phyloP scores from a whole-genome alignment of 306 rosid species.

The Malus sylvestris region DNA sequence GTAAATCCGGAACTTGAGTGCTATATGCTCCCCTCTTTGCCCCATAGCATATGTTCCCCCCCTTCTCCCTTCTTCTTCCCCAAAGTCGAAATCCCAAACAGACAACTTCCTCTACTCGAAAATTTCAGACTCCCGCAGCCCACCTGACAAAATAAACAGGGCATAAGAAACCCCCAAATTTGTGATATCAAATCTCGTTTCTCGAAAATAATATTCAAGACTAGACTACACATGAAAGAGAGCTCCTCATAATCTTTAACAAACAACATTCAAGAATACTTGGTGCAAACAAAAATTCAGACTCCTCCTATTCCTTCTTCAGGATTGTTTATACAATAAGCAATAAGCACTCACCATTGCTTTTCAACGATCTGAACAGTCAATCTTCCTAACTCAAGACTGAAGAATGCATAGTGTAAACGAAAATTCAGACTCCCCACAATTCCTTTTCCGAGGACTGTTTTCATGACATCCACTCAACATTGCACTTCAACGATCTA shows the following conservation, averaged over 20 bases:
- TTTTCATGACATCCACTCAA: too few species aligned
- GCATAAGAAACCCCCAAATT: background rate
- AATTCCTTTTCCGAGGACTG: background rate
- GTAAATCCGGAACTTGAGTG: constrained; percentile 62
- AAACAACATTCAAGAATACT: background rate
- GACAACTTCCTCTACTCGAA: constrained; percentile 21
- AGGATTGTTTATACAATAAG: too few species aligned
- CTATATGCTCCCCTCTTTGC: constrained; percentile 38
- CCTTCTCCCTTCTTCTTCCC: constrained; percentile 12
- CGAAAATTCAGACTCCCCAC: background rate
- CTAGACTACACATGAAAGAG: background rate
- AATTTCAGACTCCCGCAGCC: constrained; percentile 22
- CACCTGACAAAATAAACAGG: constrained; percentile 27
- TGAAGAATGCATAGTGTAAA: background rate
- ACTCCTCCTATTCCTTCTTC: too few species aligned
- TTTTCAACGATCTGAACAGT: too few species aligned
- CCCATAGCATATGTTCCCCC: constrained; percentile 33
- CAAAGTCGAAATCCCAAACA: constrained; percentile 28
- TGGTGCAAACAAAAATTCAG: too few species aligned
- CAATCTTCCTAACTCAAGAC: too few species aligned
- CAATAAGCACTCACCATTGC: too few species aligned
- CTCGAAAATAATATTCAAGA: background rate
- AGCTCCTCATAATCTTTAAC: background rate
- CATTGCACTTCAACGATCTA: too few species aligned
- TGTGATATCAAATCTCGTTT: background rate